Evolutionary conservation across 495 filamentous ascomycete genomes (phyloP).

Genomic region (Aspergillus bertholletiae): DNA sequence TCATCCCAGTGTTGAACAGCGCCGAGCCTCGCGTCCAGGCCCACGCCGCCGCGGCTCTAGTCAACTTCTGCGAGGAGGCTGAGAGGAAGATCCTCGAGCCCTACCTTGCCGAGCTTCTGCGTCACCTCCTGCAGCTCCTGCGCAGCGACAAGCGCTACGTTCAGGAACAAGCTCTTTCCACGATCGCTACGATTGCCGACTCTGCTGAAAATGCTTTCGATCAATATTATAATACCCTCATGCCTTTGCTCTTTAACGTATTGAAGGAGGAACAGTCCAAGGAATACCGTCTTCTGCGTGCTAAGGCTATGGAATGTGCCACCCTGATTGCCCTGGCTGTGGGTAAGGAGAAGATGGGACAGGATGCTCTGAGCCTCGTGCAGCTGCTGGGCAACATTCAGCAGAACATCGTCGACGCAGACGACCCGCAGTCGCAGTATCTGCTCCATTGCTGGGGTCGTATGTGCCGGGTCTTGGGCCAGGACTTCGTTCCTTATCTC

Average conservation of each 20-base stretch:
- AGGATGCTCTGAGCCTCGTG: conserved; percentile 81
- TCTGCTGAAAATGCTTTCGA: conserved; percentile 93
- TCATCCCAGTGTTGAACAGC: conserved; percentile 88
- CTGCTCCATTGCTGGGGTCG: conserved; percentile 98
- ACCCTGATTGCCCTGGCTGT: conserved; percentile 95
- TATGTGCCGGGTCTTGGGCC: conserved; percentile 91
- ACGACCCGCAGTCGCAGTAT: conserved; percentile 96
- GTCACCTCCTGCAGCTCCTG: conserved; percentile 76
- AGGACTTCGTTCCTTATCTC: conserved; percentile 89
- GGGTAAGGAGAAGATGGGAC: conserved; percentile 84
- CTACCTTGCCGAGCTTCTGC: conserved; percentile 85
- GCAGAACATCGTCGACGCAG: conserved; percentile 79
- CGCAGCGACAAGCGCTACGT: conserved; percentile 91
- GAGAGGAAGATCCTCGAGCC: conserved; percentile 90
- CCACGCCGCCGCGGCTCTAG: conserved; percentile 92
- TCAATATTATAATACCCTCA: conserved; percentile 92
- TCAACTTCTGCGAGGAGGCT: conserved; percentile 99
- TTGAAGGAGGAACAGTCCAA: conserved; percentile 84
- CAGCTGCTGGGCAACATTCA: conserved; percentile 85
- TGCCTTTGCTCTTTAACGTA: conserved; percentile 91
- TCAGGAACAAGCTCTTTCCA: conserved; percentile 96
- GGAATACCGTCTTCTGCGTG: conserved; percentile 84
- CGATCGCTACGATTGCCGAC: conserved; percentile 97
- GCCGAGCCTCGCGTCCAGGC: conserved; percentile 92
- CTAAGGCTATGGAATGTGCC: conserved; percentile 99